Evolutionary conservation across 148 eudicot genomes (phyloP).

Genomic region (Rhododendron vialii): DNA sequence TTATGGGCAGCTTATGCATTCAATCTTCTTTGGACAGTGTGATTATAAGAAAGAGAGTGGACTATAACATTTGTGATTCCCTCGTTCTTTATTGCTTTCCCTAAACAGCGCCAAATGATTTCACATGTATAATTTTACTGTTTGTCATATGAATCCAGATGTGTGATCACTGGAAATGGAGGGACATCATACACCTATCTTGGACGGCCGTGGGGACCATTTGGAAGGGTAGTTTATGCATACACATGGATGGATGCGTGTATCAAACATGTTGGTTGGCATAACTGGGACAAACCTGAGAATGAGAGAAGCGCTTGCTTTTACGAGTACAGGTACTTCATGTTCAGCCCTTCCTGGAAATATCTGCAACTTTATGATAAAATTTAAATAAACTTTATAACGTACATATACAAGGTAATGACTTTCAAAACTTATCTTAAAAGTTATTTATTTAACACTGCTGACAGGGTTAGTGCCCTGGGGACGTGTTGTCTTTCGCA

Average conservation of each 20-base stretch:
- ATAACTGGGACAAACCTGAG: constrained; percentile 91
- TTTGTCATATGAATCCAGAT: constrained; percentile 36
- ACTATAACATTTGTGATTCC: not conserved
- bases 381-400: not conserved
- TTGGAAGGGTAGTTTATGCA: constrained; percentile 88
- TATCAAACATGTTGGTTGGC: constrained; percentile 71
- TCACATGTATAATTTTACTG: not conserved
- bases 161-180: constrained; percentile 92
- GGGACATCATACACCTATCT: constrained; percentile 59
- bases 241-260: constrained; percentile 93
- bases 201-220: constrained; percentile 99
- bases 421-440: not conserved
- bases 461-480: not conserved
- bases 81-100: not conserved
- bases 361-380: not conserved
- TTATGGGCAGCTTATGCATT: not conserved
- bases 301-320: constrained; percentile 97
- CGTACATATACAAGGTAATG: not conserved
- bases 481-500: not conserved
- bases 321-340: constrained; percentile 81
- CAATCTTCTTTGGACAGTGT: not conserved
- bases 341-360: not conserved
- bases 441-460: not conserved
- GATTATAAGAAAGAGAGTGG: not conserved
- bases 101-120: not conserved